phyloP scores from a whole-genome alignment of 768 basidiomycete genomes.

The Multifurca ochricompacta region DNA sequence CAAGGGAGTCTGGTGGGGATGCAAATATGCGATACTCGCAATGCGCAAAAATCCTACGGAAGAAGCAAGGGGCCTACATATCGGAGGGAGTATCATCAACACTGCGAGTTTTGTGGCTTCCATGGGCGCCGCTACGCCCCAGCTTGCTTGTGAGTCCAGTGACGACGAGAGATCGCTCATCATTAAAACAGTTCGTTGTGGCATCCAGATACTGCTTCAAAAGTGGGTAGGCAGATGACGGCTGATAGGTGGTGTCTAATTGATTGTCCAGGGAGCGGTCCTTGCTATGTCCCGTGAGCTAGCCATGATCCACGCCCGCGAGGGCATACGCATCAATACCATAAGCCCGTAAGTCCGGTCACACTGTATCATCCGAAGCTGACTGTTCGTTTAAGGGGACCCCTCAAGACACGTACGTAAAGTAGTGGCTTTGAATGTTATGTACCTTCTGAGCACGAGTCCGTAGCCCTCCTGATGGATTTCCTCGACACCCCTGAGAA shows the following conservation, averaged over 20 bases:
- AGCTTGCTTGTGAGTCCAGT: conserved; percentile 77
- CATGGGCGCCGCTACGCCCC: conserved; percentile 94
- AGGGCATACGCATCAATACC: conserved; percentile 94
- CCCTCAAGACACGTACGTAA: conserved; percentile 82
- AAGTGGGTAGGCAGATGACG: conserved; percentile 37
- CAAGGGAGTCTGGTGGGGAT: conserved; percentile 99
- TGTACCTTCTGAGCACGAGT: not conserved
- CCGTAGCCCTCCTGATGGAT: conserved; percentile 91
- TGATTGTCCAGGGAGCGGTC: conserved; percentile 68
- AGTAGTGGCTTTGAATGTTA: not conserved
- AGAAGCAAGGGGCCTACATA: conserved; percentile 65
- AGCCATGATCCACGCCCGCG: conserved; percentile 95
- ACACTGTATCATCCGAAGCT: conserved; percentile 6
- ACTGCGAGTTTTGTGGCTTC: conserved; percentile 96
- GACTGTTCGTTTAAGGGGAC: conserved; percentile 50
- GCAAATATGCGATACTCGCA: conserved; percentile 93
- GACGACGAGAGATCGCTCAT: not conserved
- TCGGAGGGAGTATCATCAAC: conserved; percentile 92
- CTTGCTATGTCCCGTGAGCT: conserved; percentile 97
- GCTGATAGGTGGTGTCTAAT: conserved; percentile 2
- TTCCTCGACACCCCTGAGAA: conserved; percentile 97
- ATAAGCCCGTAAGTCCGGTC: conserved; percentile 76
- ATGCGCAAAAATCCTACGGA: conserved; percentile 93
- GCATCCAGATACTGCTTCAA: conserved; percentile 81
- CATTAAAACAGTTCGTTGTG: not conserved